These are phyloP conservation scores for Cladosporium oxysporum DNA, from an alignment of 2,329 filamentous ascomycete species.

Conservation along the genomic window DNA sequence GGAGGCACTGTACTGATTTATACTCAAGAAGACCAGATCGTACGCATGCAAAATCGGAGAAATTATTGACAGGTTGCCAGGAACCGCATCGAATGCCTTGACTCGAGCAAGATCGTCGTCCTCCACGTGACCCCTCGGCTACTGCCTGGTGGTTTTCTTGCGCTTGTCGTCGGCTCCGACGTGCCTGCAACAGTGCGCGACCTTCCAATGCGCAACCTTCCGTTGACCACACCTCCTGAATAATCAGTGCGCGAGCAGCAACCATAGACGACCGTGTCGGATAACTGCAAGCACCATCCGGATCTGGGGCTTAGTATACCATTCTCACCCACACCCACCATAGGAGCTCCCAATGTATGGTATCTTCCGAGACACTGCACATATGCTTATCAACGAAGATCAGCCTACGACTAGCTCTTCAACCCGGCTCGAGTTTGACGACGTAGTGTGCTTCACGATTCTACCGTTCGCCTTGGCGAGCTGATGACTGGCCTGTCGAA, in stretches of 20 bases:
- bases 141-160: background rate
- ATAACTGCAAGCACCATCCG: background rate
- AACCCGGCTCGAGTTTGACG: background rate
- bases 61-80: background rate
- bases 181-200: background rate
- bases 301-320: background rate
- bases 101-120: background rate
- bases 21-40: background rate
- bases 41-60: background rate
- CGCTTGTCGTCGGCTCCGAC: background rate
- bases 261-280: background rate
- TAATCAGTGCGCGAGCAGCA: background rate
- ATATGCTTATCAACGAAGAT: background rate
- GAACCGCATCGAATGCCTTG: background rate
- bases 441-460: background rate
- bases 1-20: background rate
- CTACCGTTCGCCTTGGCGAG: background rate
- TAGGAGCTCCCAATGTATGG: background rate
- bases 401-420: background rate
- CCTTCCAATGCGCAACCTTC: background rate
- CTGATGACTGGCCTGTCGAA: background rate
- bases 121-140: background rate
- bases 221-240: background rate
- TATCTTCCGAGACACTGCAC: background rate
- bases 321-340: background rate